These are phyloP conservation scores for Schizonepeta tenuifolia DNA, from an alignment of 257 asterid species.

Conservation along the genomic window DNA sequence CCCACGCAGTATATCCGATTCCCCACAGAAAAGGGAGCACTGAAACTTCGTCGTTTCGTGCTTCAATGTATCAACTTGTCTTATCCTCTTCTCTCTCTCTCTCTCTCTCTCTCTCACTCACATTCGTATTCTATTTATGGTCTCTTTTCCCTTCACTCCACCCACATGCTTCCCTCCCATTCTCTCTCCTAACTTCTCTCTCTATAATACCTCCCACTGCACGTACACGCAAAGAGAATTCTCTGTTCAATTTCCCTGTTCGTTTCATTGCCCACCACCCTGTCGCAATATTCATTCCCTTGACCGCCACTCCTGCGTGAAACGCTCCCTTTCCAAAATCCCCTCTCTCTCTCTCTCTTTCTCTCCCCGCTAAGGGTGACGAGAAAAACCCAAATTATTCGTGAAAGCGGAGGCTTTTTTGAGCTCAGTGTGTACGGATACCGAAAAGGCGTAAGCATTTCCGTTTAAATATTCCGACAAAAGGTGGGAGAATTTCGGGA, in stretches of 20 bases:
- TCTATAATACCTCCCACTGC: neutral
- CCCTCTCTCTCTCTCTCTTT: neutral
- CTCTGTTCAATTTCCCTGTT: neutral
- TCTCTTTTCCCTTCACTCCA: neutral
- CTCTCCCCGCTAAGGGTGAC: neutral
- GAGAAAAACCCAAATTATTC: neutral
- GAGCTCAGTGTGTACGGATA: conserved; percentile 16
- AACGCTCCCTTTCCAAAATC: neutral
- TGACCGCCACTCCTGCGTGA: neutral
- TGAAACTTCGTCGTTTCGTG: conserved; percentile 37
- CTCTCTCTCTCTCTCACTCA: neutral
- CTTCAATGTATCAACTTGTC: conserved; percentile 18
- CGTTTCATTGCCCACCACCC: neutral
- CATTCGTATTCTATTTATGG: neutral
- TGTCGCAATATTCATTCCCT: neutral
- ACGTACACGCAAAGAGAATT: neutral
- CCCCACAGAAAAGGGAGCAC: neutral
- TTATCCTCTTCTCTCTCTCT: neutral
- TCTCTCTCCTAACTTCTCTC: neutral
- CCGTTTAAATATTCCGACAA: conserved; percentile 21
- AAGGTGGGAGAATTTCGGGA: conserved; percentile 32
- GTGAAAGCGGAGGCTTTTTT: conserved; percentile 29
- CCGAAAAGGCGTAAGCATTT: conserved; percentile 1
- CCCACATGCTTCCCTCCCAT: neutral
- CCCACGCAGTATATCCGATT: conserved; percentile 28